phyloP scores from a whole-genome alignment of 331 rosid genomes.

The Prunus yedoensis region DNA sequence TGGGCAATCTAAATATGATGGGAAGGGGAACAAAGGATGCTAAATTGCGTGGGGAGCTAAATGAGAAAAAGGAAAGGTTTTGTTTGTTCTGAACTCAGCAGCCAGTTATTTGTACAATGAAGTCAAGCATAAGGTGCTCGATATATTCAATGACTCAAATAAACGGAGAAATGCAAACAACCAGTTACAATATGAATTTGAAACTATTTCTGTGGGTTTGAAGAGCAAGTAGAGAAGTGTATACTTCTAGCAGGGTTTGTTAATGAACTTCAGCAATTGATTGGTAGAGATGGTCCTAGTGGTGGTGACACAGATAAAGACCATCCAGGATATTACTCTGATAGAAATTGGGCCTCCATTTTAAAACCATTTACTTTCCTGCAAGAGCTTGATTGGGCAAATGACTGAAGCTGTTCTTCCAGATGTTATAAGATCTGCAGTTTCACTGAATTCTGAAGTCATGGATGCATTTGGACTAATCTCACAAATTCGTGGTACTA shows the following conservation, averaged over 20 bases:
- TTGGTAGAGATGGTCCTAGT: slow-evolving; percentile 48
- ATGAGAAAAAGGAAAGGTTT: slow-evolving; percentile 61
- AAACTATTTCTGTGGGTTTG: slow-evolving; percentile 61
- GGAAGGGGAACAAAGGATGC: slow-evolving; percentile 41
- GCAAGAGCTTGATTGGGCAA: slow-evolving; percentile 65
- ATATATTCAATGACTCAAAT: slow-evolving; percentile 40
- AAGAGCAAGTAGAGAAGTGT: slow-evolving; percentile 93
- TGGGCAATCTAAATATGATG: slow-evolving; percentile 48
- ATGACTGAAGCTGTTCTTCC: slow-evolving; percentile 84
- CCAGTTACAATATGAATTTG: slow-evolving; percentile 47
- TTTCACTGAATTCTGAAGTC: slow-evolving; percentile 81
- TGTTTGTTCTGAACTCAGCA: slow-evolving; percentile 57
- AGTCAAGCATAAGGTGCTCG: slow-evolving; percentile 49
- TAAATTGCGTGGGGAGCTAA: slow-evolving; percentile 46
- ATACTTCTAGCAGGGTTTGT: slow-evolving; percentile 70
- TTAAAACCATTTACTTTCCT: slow-evolving; percentile 61
- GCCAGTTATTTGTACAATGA: slow-evolving; percentile 56
- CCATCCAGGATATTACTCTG: slow-evolving; percentile 43
- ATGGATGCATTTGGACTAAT: slow-evolving; percentile 93
- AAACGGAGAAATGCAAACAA: slow-evolving; percentile 47
- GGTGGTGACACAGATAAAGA: slow-evolving; percentile 42
- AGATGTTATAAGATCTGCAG: slow-evolving; percentile 67
- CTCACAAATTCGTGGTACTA: slow-evolving; percentile 85
- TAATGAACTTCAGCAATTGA: slow-evolving; percentile 50
- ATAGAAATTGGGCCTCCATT: slow-evolving; percentile 71